Base-by-base conservation (phyloP, 1,284 basidiomycete species). In the Puccinia novopanici region DNA sequence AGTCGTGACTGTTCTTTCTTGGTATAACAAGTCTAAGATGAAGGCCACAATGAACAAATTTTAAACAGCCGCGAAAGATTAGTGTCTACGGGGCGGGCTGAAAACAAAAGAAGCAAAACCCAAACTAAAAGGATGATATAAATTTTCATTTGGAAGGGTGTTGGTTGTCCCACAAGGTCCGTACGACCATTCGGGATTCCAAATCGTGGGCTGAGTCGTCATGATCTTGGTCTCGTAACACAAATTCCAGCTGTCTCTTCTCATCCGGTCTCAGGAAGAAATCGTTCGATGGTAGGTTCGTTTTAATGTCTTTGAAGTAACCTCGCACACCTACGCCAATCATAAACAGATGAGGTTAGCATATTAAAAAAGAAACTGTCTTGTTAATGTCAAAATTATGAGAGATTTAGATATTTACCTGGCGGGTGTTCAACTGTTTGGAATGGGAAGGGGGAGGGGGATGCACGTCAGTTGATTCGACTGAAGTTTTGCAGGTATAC, bases 221-320 rank as follows among this genome's bases (percentile, higher is more conserved):
- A 37, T 75, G 37, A 37, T 65, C 73, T 40, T n/a, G 30, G 9
- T 55, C 50, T 57, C n/a, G 50, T 27, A 75, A 52, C 13, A 71
- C 48, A 65, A 78, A 79, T 24, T 74, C 54, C 55, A 70, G 75
- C 17, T 24, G 22, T 45, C 75, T 57, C 27, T 54, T 45, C 40
- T 80, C 68, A 9, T 80, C 30, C 0, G 77, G 77, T 27, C 77
- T 55, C 24, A 80, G 77, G 17, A 80, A 80, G 48, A 80, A 73
- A 15, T 24, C 57, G 42, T 80, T 80, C 30, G 70, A 72, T 15
- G 77, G 70, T 12, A 37, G 27, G 8, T 65, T 50, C 3, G 77
- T 80, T 5, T 12, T 52, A n/a, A 52, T n/a, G 34, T 80, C 77
- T 24, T 30, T 75, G 63, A 81, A 81, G 61, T 81, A 81, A 37